Evolutionary conservation across 768 basidiomycete genomes (phyloP), one percentile per base, ranked within the genome.

Genomic region (Pleurotus salmoneostramineus): DNA sequence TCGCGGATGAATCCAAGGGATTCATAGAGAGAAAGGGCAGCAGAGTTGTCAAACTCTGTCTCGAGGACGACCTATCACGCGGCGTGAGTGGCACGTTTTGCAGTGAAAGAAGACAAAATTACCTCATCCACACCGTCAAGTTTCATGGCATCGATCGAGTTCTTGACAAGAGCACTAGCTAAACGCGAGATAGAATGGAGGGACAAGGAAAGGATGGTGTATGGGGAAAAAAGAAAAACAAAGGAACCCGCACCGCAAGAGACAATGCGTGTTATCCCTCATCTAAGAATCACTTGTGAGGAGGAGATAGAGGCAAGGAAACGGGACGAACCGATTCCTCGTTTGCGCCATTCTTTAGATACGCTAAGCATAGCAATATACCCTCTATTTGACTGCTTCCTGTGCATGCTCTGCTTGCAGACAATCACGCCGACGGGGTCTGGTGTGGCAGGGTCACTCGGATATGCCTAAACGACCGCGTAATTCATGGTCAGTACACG

Each of bases 281-380:
- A 72, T 79, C 73, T 79, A 76, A 77, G 76, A 76, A 66, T 68
- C 63, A 59, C 63, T 60, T 62, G 73, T 76, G 72, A 78, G 77
- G 74, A 71, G 63, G 66, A 70, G 60, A 70, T 67, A 67, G 71
- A 71, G 69, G 61, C 64, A 40, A 70, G 64, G 61, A 66, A 63
- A 56, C 60, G 59, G 61, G 57, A 81, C 89, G 69, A 70, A 94
- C 94, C 93, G 69, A 98, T 93, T 35, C 97, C 96, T 55, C 88
- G 85, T 71, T 96, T 90, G 37, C 96, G 80, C 83, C 87, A 97
- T 40, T 77, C 72, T 71, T 86, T 87, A 71, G 83, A 81, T 32
- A 98, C 94, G 66, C 92, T 93, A 56, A 98, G 83, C 97, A 98
- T 98, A 37, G 95, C 97, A 58, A 99, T 96, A 69, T 99, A 99